phyloP scores from a whole-genome alignment of 441 rosid genomes.

The Syzygium malaccense region DNA sequence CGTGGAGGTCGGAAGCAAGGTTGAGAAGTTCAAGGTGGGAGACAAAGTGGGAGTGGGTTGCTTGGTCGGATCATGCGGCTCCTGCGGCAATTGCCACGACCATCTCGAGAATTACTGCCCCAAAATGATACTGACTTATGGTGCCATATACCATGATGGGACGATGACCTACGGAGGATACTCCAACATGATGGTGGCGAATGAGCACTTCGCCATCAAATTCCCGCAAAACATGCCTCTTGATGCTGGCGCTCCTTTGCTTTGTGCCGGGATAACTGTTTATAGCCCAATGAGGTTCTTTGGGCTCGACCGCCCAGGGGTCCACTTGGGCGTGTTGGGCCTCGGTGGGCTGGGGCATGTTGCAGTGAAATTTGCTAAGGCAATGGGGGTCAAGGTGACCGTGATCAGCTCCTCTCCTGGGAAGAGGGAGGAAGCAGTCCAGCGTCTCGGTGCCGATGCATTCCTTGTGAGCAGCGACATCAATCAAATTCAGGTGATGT shows the following conservation, averaged over 20 bases:
- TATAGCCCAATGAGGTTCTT: slow-evolving; percentile 32
- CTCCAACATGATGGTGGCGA: slow-evolving; percentile 15
- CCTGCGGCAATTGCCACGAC: slow-evolving; percentile 5
- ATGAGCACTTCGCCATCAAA: slow-evolving; percentile 8
- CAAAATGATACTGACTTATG: slow-evolving; percentile 4
- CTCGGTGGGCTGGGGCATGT: slow-evolving; percentile 23
- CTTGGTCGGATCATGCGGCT: slow-evolving; percentile 11
- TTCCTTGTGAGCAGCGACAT: slow-evolving; percentile 13
- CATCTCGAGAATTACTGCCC: slow-evolving; percentile 20
- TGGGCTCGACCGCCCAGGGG: slow-evolving; percentile 2
- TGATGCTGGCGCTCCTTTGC: slow-evolving; percentile 35
- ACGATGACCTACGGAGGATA: slow-evolving; percentile 34
- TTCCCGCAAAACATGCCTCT: slow-evolving; percentile 28
- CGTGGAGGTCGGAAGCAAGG: slow-evolving; percentile 16
- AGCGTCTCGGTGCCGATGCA: slow-evolving; percentile 13
- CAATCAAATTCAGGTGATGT: slow-evolving; percentile 9
- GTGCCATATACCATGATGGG: slow-evolving; percentile 8
- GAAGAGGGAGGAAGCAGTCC: slow-evolving; percentile 20
- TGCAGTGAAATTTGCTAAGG: slow-evolving; percentile 16
- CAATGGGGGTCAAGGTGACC: slow-evolving; percentile 19
- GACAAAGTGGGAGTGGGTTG: slow-evolving; percentile 25
- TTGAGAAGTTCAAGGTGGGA: slow-evolving; percentile 11
- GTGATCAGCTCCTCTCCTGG: slow-evolving; percentile 19
- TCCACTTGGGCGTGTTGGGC: slow-evolving; percentile 18
- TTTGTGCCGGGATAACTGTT: slow-evolving; percentile 46